phyloP scores from a whole-genome alignment of 257 asterid species.

The Solanum microdontum region DNA sequence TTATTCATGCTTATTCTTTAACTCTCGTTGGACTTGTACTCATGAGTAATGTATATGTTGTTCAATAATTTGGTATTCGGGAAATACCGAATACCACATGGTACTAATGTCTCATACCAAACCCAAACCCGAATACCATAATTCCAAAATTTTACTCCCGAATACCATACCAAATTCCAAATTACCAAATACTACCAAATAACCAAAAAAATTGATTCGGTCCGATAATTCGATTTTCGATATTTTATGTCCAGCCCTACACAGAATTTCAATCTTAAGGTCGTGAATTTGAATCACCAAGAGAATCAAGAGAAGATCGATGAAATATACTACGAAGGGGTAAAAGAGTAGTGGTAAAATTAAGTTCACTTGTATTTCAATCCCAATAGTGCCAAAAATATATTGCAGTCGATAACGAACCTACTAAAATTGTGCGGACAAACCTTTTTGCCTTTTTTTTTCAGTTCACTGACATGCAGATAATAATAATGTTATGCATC shows the following conservation, averaged over 20 bases:
- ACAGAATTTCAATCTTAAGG: background rate
- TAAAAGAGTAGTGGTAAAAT: background rate
- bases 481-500: background rate
- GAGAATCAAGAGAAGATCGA: background rate
- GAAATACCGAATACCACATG: too few species aligned
- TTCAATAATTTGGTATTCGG: too few species aligned
- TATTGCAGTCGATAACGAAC: background rate
- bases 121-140: too few species aligned
- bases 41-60: too few species aligned
- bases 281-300: background rate
- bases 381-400: background rate
- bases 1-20: too few species aligned
- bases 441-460: background rate
- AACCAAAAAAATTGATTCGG: accelerated
- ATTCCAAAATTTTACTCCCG: too few species aligned
- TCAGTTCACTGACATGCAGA: background rate
- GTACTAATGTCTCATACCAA: too few species aligned
- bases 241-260: background rate
- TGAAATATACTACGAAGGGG: background rate
- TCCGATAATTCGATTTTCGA: too few species aligned
- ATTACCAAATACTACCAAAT: too few species aligned
- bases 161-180: too few species aligned
- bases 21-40: too few species aligned
- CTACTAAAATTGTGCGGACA: conserved; percentile 6
- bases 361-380: background rate